Base-by-base conservation (phyloP, 2,329 filamentous ascomycete species). In the Botrytis aclada region DNA sequence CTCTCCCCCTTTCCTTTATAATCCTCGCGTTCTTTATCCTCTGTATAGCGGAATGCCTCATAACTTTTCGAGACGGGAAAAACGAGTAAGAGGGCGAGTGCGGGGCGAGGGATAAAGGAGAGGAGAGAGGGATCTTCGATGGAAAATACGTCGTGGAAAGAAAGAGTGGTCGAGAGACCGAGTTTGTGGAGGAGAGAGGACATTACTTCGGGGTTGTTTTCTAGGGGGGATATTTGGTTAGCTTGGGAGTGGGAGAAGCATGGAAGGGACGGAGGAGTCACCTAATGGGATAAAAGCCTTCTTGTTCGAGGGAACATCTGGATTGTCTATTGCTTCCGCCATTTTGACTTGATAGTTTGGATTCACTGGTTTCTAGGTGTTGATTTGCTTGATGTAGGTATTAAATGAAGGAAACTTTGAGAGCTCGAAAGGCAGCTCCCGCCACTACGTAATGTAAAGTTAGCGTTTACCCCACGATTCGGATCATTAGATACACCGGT, bases 101-200 rank as follows among this genome's bases (percentile, higher is more conserved):
- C 93, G 5, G 96, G 96, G 2, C 95, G 93, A 0, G 96, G 95
- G 58, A 98, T 89, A 83, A 98, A 96, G 75, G 90, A 89, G 71
- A 98, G 90, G 58, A 98, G 88, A 66, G 95, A 91, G 0, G 93
- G 91, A 72, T 98, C 95, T 75, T 93, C 91, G 79, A 99, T 92
- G 77, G 92, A 95, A 87, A 92, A 98, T 81, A 99, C 94, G 83
- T 98, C 96, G 85, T 97, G 92, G 83, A 98, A 91, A 78, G 89
- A 87, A 62, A 98, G 88, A 37, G 88, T 86, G n/a, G 84, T 80
- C 18, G 92, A 92, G 71, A 98, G 89, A 76, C 95, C 95, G 32
- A 98, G 92, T 78, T 90, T 90, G 84, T 93, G 93, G 71, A 97
- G 88, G 58, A 98, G 90, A 60, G 86, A 84, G 70, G 91, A 94